phyloP scores from a whole-genome alignment of 768 basidiomycete genomes.

The Mycena crocata region DNA sequence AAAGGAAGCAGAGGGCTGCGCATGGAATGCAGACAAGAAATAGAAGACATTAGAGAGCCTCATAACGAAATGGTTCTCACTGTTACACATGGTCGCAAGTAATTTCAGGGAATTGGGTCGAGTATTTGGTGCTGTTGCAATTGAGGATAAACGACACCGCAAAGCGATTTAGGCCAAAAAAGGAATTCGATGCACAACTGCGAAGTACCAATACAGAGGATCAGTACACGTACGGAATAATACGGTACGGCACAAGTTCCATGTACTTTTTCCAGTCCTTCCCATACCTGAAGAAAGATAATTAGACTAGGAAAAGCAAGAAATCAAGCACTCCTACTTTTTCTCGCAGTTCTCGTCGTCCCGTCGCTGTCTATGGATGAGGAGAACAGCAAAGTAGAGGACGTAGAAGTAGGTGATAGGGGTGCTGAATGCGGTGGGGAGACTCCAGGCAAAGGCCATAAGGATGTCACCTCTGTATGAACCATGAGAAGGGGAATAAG shows the following conservation, averaged over 20 bases:
- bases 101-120: too few species aligned
- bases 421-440: slow-evolving; percentile 91
- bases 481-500: slow-evolving; percentile 1
- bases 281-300: slow-evolving; percentile 76
- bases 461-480: slow-evolving; percentile 79
- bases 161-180: background rate
- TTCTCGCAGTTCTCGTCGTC: slow-evolving; percentile 93
- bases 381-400: slow-evolving; percentile 87
- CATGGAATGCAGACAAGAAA: slow-evolving; percentile 4
- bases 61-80: too few species aligned
- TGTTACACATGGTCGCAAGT: too few species aligned
- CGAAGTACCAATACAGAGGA: slow-evolving; percentile 3
- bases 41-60: background rate
- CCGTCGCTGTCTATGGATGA: slow-evolving; percentile 89
- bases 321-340: slow-evolving; percentile 67
- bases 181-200: background rate
- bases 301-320: slow-evolving; percentile 8
- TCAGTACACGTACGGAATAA: slow-evolving; percentile 78
- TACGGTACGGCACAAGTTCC: slow-evolving; percentile 76
- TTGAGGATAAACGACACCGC: too few species aligned
- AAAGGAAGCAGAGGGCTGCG: slow-evolving; percentile 13
- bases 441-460: slow-evolving; percentile 93
- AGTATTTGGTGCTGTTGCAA: too few species aligned
- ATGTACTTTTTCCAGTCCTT: slow-evolving; percentile 87
- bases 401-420: slow-evolving; percentile 98